Conservation (phyloP, 306 rosid genomes). For the Luffa acutangula region DNA sequence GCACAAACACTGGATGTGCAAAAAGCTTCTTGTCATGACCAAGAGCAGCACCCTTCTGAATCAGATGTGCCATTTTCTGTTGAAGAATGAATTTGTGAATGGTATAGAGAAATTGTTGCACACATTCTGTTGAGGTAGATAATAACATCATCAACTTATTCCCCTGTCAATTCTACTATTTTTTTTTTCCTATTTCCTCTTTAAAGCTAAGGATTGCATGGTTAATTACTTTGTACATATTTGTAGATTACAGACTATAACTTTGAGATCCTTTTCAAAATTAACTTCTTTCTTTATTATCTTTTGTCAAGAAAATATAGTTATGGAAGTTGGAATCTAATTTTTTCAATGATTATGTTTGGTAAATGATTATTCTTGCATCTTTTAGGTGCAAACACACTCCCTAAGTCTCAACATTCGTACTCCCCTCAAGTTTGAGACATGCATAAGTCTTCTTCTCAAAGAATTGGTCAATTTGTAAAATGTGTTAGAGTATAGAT, state of each 20-base stretch:
- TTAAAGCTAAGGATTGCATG: neutral
- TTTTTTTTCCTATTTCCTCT: neutral
- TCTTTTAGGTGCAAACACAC: too few species aligned
- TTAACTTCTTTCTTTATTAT: neutral
- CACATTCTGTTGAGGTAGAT: conserved; percentile 22
- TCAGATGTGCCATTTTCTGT: conserved; percentile 30
- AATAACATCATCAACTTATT: neutral
- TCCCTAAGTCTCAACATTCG: too few species aligned
- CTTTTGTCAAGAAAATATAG: neutral
- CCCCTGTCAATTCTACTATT: neutral
- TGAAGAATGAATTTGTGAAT: conserved; percentile 17
- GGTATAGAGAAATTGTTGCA: conserved; percentile 4
- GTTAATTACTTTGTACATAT: conserved; percentile 3
- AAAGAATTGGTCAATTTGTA: neutral
- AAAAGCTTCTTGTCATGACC: conserved; percentile 43
- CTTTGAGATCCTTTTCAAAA: neutral
- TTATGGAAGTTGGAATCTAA: too few species aligned
- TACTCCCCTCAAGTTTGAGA: too few species aligned
- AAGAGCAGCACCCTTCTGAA: conserved; percentile 22
- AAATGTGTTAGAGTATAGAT: neutral
- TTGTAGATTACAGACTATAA: neutral
- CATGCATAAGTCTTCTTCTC: neutral
- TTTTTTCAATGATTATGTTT: too few species aligned
- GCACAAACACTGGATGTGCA: conserved; percentile 88
- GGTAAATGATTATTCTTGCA: too few species aligned